A percentile compares a stretch with the other conserved stretches of the same genome.
Conservation (phyloP, 345 rosid species). For the Punica granatum region DNA sequence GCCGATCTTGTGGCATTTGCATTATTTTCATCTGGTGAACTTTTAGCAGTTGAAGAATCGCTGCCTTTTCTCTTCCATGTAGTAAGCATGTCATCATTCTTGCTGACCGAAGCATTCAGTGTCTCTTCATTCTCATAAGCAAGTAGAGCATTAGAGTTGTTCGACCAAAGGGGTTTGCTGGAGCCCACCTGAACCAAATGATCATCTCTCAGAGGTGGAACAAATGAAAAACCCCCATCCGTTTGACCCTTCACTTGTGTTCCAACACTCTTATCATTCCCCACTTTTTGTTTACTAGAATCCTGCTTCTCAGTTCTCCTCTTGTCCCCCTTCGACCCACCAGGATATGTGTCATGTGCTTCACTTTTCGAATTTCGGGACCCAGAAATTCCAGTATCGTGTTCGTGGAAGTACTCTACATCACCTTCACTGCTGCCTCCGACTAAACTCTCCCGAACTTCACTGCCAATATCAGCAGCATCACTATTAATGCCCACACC, state of each 20-base stretch:
- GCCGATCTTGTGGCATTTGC: slow-evolving; percentile 48
- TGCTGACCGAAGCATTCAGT: slow-evolving; percentile 45
- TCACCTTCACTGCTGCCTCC: slow-evolving; percentile 95
- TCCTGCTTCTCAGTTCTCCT: slow-evolving; percentile 43
- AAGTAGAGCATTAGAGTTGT: slow-evolving; percentile 35
- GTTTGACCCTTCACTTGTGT: slow-evolving; percentile 41
- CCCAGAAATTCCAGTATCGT: slow-evolving; percentile 46
- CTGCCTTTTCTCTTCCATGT: slow-evolving; percentile 77
- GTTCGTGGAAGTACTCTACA: slow-evolving; percentile 68
- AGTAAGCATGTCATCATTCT: slow-evolving; percentile 63
- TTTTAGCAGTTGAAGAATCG: slow-evolving; percentile 61
- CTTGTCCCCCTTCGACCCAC: slow-evolving; percentile 34
- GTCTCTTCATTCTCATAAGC: slow-evolving; percentile 41
- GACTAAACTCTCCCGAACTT: slow-evolving; percentile 77
- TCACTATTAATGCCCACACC: slow-evolving; percentile 95
- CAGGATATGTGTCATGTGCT: slow-evolving; percentile 44
- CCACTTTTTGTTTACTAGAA: slow-evolving; percentile 30
- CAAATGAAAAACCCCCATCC: slow-evolving; percentile 72
- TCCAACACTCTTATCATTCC: slow-evolving; percentile 37
- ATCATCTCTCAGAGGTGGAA: slow-evolving; percentile 56
- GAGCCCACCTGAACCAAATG: slow-evolving; percentile 47
- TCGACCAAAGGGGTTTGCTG: slow-evolving; percentile 62
- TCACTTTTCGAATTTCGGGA: slow-evolving; percentile 41
- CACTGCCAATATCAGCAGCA: slow-evolving; percentile 91
- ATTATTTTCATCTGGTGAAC: slow-evolving; percentile 66